Base-by-base conservation (phyloP, 768 basidiomycete species). In the Lactarius tabidus region DNA sequence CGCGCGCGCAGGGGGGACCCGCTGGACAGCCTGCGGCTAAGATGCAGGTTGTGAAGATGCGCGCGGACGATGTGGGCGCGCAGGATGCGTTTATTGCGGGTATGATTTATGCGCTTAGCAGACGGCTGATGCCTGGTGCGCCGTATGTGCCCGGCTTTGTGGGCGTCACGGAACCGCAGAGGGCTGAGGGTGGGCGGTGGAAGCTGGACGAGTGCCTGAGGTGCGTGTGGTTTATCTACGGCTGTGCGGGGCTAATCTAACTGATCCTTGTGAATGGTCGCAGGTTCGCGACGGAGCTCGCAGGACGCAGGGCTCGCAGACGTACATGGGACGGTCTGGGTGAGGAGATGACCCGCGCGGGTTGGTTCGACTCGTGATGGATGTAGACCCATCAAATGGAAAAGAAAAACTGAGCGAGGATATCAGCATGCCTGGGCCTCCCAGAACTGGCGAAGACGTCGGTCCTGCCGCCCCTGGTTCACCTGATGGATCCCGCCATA, bases 51-150 rank as follows among this genome's bases (percentile, higher is more conserved):
- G 36, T 53, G 33, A 23, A 33, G 79, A 20, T 79, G 78, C 29
- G 75, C 2, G 77, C 85, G 9, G 91, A 91, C 71, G 90, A 92
- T 69, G 82, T 87, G 12, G 90, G 90, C 1, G 87, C 88, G 1
- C 88, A 92, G 69, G 87, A 90, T 63, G 91, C 90, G 3, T 92
- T 92, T 69, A 83, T 91, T n/a, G 87, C 89, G 0, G 92, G 91
- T 9, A 93, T 94, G 90, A 89, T 94, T 61, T 93, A 85, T 74
- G 85, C 91, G 0, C 72, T 94, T 69, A 91, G 87, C 62, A 77
- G 90, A 69, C 80, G 85, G 53, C 76, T 91, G 59, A 76, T 87
- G 55, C 91, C 91, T 36, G 90, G 92, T 0, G 75, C 82, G 10
- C 92, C 90, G n/a, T 93, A 90, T 74, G 86, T 85, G 10, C 89